These are phyloP conservation scores for Annona squamosa DNA, from an alignment of 164 flowering plant species.

Conservation along the genomic window DNA sequence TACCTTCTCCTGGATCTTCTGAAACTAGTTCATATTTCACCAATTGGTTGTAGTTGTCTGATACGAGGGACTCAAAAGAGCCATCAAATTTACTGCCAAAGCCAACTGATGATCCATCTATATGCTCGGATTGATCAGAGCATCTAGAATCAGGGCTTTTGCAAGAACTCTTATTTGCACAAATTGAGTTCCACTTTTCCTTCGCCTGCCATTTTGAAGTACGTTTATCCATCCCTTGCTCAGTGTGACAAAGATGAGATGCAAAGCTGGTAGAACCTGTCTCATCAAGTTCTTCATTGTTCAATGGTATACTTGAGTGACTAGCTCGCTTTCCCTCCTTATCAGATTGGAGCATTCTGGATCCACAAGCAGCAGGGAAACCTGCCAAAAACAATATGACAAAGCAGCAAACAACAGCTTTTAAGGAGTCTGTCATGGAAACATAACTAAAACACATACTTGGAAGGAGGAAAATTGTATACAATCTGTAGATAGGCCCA, in stretches of 20 bases:
- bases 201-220: slow-evolving; percentile 67
- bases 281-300: slow-evolving; percentile 36
- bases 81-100: slow-evolving; percentile 18
- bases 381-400: slow-evolving; percentile 24
- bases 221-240: slow-evolving; percentile 35
- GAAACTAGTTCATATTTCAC: slow-evolving; percentile 10
- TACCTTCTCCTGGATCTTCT: slow-evolving; percentile 23
- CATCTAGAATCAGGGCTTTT: slow-evolving; percentile 25
- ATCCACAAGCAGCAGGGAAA: slow-evolving; percentile 25
- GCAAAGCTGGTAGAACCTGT: slow-evolving; percentile 37
- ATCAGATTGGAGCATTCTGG: slow-evolving; percentile 30
- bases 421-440: slow-evolving; percentile 16
- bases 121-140: slow-evolving; percentile 26
- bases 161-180: slow-evolving; percentile 19
- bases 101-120: slow-evolving; percentile 22
- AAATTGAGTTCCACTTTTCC: slow-evolving; percentile 67
- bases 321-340: slow-evolving; percentile 27
- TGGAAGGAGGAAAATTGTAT: not conserved
- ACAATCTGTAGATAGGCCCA: not conserved
- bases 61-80: slow-evolving; percentile 10
- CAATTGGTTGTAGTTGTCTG: slow-evolving; percentile 13
- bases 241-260: slow-evolving; percentile 17
- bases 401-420: slow-evolving; percentile 9
- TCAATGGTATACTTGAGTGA: slow-evolving; percentile 28
- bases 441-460: not conserved